phyloP scores from a whole-genome alignment of 23 red algal species.

The Gracilaria caudata region DNA sequence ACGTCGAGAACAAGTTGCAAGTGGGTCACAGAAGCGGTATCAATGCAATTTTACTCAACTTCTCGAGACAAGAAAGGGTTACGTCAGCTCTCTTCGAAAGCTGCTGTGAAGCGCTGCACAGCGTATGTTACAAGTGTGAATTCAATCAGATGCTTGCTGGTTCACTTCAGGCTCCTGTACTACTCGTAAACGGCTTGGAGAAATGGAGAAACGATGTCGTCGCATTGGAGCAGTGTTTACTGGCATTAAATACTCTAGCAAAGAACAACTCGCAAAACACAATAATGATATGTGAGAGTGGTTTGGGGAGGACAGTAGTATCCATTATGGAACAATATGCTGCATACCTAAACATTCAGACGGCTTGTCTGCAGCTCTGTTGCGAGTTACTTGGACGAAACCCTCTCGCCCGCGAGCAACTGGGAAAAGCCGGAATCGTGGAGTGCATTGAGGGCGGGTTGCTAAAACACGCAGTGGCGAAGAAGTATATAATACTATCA shows the following conservation, averaged over 20 bases:
- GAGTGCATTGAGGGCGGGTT: slow-evolving; percentile 26
- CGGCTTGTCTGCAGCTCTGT: neutral
- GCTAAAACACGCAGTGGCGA: slow-evolving; percentile 3
- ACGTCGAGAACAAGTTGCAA: slow-evolving; percentile 8
- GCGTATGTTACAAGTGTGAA: slow-evolving; percentile 15
- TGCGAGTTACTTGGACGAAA: neutral
- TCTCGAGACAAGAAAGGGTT: neutral
- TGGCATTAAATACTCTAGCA: slow-evolving; percentile 5
- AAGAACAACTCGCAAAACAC: slow-evolving; percentile 13
- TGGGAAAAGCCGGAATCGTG: slow-evolving; percentile 26
- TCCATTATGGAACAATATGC: slow-evolving; percentile 30
- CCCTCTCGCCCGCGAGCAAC: neutral
- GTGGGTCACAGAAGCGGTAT: slow-evolving; percentile 25
- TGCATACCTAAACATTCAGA: slow-evolving; percentile 11
- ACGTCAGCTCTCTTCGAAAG: slow-evolving; percentile 14
- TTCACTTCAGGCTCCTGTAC: neutral
- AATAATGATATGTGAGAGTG: slow-evolving; percentile 22
- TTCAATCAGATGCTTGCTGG: slow-evolving; percentile 32
- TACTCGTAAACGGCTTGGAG: neutral
- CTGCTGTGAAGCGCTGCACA: slow-evolving; percentile 16
- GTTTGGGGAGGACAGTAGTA: neutral
- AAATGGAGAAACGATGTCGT: slow-evolving; percentile 30
- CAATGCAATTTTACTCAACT: neutral
- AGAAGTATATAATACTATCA: slow-evolving; percentile 13
- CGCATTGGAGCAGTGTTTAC: slow-evolving; percentile 7